phyloP scores from a whole-genome alignment of 2,329 filamentous ascomycete species.

The Cytospora leucostoma region DNA sequence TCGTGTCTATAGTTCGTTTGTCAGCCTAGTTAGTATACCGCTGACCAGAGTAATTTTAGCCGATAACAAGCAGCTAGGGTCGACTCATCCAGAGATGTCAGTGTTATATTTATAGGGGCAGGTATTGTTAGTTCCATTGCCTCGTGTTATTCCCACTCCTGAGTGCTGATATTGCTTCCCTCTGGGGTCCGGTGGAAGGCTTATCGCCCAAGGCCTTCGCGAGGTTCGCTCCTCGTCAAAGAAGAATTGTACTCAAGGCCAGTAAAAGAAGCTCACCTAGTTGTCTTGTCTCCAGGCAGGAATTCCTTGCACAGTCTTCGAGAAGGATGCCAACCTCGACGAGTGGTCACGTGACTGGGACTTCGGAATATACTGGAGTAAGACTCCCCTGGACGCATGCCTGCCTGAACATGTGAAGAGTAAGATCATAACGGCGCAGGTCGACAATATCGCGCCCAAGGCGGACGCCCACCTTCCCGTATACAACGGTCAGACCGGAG shows the following conservation, averaged over 20 bases:
- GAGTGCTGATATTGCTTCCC: no score
- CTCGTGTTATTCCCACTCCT: no score
- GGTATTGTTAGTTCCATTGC: no score
- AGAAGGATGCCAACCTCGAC: slow-evolving; percentile 34
- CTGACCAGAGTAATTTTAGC: no score
- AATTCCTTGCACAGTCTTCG: slow-evolving; percentile 36
- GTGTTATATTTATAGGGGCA: no score
- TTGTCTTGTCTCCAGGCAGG: slow-evolving; percentile 26
- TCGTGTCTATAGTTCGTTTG: no score
- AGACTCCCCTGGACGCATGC: slow-evolving; percentile 36
- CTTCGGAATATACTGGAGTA: slow-evolving; percentile 39
- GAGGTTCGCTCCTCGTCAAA: neutral
- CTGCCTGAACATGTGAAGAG: slow-evolving; percentile 32
- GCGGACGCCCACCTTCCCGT: slow-evolving; percentile 32
- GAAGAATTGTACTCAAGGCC: neutral
- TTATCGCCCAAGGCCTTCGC: neutral
- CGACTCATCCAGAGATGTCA: no score
- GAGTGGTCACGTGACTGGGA: slow-evolving; percentile 37
- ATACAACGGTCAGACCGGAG: slow-evolving; percentile 33
- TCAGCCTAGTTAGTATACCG: no score
- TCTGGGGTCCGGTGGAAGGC: neutral
- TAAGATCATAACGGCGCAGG: slow-evolving; percentile 33
- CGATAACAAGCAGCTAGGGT: no score
- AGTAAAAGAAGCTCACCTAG: neutral
- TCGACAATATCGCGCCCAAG: slow-evolving; percentile 32